Conservation (phyloP, 2,329 filamentous ascomycete genomes). For the Xylaria sp. region DNA sequence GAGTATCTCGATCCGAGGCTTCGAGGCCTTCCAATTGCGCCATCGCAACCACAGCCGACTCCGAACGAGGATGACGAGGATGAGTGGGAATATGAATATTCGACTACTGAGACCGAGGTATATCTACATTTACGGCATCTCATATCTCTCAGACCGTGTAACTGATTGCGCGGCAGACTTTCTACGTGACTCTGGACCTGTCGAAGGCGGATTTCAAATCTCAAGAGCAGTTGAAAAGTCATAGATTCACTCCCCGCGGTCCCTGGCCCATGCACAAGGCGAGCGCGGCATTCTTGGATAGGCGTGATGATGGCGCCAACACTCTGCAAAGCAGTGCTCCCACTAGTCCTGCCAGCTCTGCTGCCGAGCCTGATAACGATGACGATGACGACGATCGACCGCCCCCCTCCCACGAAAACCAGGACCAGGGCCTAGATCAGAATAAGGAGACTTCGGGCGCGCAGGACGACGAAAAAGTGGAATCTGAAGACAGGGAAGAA, state of each 20-base stretch:
- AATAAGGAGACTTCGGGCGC: not conserved
- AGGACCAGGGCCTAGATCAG: not conserved
- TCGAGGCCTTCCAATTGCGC: slow-evolving; percentile 13
- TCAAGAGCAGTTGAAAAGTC: slow-evolving; percentile 36
- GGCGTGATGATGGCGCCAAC: slow-evolving; percentile 13
- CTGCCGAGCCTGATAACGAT: slow-evolving; percentile 20
- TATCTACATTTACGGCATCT: not conserved
- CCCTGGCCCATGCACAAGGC: slow-evolving; percentile 42
- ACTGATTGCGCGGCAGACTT: slow-evolving; percentile 43
- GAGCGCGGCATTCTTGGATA: slow-evolving; percentile 23
- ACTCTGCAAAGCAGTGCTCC: slow-evolving; percentile 11
- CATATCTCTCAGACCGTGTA: not conserved
- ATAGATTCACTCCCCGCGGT: slow-evolving; percentile 33
- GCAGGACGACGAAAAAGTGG: not conserved
- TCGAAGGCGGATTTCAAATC: slow-evolving; percentile 55
- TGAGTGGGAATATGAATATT: slow-evolving; percentile 65
- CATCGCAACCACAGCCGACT: slow-evolving; percentile 1
- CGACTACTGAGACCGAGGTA: slow-evolving; percentile 57
- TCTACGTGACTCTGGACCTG: slow-evolving; percentile 59
- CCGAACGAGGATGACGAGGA: slow-evolving; percentile 45
- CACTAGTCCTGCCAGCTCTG: slow-evolving; percentile 17
- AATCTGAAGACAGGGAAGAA: slow-evolving; percentile 19
- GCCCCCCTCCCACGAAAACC: slow-evolving; percentile 17
- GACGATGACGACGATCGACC: slow-evolving; percentile 18
- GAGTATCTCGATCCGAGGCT: slow-evolving; percentile 15